These are phyloP conservation scores for Plasmodium coatneyi DNA, from an alignment of 169 alveolate species.

Conservation along the genomic window DNA sequence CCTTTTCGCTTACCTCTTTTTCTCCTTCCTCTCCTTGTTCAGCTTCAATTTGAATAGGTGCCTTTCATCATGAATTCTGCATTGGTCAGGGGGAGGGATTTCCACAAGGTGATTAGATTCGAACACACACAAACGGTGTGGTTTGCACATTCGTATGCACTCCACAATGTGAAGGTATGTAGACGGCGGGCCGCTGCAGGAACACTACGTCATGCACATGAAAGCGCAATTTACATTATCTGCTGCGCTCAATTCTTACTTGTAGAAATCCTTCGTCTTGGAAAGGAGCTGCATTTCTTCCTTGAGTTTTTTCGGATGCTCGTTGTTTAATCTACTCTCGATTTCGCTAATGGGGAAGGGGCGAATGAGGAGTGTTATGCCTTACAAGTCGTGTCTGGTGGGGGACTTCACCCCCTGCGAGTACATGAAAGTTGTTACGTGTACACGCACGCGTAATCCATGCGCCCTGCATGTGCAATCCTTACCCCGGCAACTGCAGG, in stretches of 20 bases:
- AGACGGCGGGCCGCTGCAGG: neutral
- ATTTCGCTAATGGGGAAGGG: slow-evolving; percentile 20
- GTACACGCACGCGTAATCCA: neutral
- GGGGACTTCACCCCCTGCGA: neutral
- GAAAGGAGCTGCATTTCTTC: slow-evolving; percentile 69
- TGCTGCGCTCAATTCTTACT: slow-evolving; percentile 20
- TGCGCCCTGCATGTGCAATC: neutral
- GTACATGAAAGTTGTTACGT: neutral
- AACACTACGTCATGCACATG: too few relatives aligned
- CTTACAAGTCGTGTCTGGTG: neutral
- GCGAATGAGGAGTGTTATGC: neutral
- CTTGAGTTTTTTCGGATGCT: slow-evolving; percentile 60
- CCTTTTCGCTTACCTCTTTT: neutral
- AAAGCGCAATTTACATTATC: neutral
- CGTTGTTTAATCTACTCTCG: slow-evolving; percentile 44
- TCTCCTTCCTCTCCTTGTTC: slow-evolving; percentile 71
- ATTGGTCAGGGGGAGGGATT: neutral
- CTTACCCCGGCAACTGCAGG: slow-evolving; percentile 61
- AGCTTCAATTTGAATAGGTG: slow-evolving; percentile 60
- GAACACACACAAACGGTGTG: neutral
- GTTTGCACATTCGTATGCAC: neutral
- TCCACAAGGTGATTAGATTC: neutral
- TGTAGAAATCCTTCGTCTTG: slow-evolving; percentile 67
- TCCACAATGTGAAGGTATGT: neutral
- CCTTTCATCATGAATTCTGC: slow-evolving; percentile 69